These are phyloP conservation scores for Trypanosomatidae sp. DNA, from an alignment of 208 protist species.

Conservation along the genomic window DNA sequence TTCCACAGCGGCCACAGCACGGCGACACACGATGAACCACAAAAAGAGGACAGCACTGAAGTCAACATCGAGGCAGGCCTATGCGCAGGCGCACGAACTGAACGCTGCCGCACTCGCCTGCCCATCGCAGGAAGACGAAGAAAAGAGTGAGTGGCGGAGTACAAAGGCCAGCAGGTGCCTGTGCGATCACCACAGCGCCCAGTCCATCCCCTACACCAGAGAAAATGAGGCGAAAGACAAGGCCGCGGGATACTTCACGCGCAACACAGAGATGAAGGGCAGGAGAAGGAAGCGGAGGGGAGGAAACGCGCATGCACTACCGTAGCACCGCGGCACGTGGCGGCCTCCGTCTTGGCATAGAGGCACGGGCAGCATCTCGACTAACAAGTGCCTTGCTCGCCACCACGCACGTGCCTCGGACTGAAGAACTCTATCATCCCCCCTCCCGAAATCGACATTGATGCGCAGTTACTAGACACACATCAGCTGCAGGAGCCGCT, in stretches of 20 bases:
- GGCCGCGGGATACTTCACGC: neutral
- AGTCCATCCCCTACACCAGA: neutral
- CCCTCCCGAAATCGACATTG: neutral
- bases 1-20: no score
- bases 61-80: no score
- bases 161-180: neutral
- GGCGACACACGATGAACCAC: no score
- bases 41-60: no score
- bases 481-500: slow-evolving; percentile 65
- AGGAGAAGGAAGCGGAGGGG: neutral
- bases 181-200: neutral
- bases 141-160: neutral
- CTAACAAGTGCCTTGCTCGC: neutral
- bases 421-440: neutral
- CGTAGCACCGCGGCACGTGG: neutral
- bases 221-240: neutral
- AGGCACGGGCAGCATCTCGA: neutral
- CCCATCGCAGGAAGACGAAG: neutral
- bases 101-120: neutral
- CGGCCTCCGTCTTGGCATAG: neutral
- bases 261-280: neutral
- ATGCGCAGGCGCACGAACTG: no score
- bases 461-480: slow-evolving; percentile 27
- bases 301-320: neutral
- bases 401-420: neutral